These are phyloP conservation scores for Amaranthus hypochondriacus DNA, from an alignment of 148 eudicot species.

Conservation along the genomic window DNA sequence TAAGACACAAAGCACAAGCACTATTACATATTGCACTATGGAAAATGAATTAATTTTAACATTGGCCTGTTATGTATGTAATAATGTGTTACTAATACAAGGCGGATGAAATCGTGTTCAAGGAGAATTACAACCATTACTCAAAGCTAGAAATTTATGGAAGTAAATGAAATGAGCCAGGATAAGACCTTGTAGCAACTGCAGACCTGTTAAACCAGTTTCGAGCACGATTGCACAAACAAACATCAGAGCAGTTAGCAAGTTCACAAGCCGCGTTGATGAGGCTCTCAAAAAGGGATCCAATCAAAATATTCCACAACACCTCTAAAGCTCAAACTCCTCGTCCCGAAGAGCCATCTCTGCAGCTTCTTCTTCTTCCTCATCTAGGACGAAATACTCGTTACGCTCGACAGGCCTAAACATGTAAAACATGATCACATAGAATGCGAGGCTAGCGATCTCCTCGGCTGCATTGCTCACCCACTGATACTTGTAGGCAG, in stretches of 20 bases:
- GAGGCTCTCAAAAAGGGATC: neutral
- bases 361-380: slow-evolving; percentile 92
- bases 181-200: slow-evolving; percentile 13
- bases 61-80: slow-evolving; percentile 12
- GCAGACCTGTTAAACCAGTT: slow-evolving; percentile 21
- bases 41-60: slow-evolving; percentile 11
- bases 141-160: slow-evolving; percentile 4
- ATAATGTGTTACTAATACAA: slow-evolving; percentile 15
- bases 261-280: slow-evolving; percentile 11
- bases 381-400: slow-evolving; percentile 81
- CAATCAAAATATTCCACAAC: neutral
- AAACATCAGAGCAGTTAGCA: slow-evolving; percentile 25
- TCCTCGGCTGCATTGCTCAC: slow-evolving; percentile 93
- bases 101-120: slow-evolving; percentile 12
- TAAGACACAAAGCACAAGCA: neutral
- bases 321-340: slow-evolving; percentile 69
- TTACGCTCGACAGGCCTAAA: slow-evolving; percentile 96
- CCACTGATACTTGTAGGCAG: slow-evolving; percentile 93
- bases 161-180: slow-evolving; percentile 5
- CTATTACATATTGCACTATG: neutral
- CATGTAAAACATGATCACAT: slow-evolving; percentile 85
- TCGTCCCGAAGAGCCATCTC: slow-evolving; percentile 88
- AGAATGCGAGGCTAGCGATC: slow-evolving; percentile 80
- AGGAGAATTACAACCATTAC: slow-evolving; percentile 25
- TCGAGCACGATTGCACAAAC: neutral